Base-by-base conservation (phyloP, 441 rosid genomes). In the Melastoma candidum region DNA sequence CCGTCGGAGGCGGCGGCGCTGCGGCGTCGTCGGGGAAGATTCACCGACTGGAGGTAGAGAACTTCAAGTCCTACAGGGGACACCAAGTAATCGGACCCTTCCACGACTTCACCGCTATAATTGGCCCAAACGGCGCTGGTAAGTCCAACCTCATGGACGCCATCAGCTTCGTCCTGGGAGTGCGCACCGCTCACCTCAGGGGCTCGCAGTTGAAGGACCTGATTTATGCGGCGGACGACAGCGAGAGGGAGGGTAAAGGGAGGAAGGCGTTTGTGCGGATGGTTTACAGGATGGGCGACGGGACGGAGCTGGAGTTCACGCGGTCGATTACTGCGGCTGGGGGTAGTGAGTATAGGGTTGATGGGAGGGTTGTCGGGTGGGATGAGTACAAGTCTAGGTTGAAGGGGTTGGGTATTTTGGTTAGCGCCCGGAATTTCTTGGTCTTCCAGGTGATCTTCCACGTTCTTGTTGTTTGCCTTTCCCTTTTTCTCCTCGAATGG, bases 61-160 rank as follows among this genome's bases (percentile, higher is more conserved):
- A 94, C 54, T 94, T 94, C 95, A 94, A 94, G 73, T 94, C 99
- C 50, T 94, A 87, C 82, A 94, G 85, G 69, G 97, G 99, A 17
- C 69, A 63, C 44, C 97, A 94, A 52, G 52, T 68, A 7, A 83
- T 93, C 12, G 99, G 99, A 13, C 97, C 99, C 1, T 93, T 93
- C 82, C 79, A 74, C 63, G 96, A 94, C 70, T 94, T 94, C 82
- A 94, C 99, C 1, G 99, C 99, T 26, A 89, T 94, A 3, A 90
- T 94, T 47, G 99, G 99, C 26, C 99, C 99, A 26, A 94, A 94
- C 69, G 99, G 99, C 7, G 80, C 97, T 2, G 99, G 99, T 12
- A 94, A 94, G 68, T 94, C 97, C 24, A 94, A 94, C 66, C 82
- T 94, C 43, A 94, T 94, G 99, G 99, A 94, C 66, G 99, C 99